These are phyloP conservation scores for Cinnamomum micranthum DNA, from an alignment of 164 flowering plant species.

Conservation along the genomic window DNA sequence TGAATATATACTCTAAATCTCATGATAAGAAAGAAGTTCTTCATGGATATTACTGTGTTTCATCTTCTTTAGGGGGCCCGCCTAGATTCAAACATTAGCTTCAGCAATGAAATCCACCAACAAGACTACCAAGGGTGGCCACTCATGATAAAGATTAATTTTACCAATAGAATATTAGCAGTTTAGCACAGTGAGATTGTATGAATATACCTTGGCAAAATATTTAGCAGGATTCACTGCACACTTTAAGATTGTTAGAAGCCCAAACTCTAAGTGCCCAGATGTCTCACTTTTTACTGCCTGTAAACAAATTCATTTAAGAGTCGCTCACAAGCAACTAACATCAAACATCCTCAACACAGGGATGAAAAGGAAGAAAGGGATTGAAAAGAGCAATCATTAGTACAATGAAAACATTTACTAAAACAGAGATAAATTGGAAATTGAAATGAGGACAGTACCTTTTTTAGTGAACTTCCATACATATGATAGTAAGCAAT, in stretches of 20 bases:
- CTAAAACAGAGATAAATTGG: no score
- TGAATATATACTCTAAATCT: no score
- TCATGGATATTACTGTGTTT: no score
- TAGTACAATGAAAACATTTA: no score
- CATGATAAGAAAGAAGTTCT: no score
- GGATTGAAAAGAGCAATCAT: background rate
- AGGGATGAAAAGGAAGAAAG: background rate
- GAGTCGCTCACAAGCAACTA: background rate
- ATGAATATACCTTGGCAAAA: slow-evolving; percentile 58
- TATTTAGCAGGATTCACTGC: slow-evolving; percentile 60
- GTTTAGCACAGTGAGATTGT: background rate
- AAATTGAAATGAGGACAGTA: slow-evolving; percentile 9
- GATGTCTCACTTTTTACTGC: slow-evolving; percentile 76
- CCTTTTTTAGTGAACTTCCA: slow-evolving; percentile 59
- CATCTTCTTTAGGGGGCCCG: no score
- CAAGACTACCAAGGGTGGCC: background rate
- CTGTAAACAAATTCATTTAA: slow-evolving; percentile 28
- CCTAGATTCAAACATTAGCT: background rate
- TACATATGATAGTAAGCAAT: slow-evolving; percentile 40
- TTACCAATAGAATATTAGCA: background rate
- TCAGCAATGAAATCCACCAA: background rate
- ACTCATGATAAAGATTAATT: background rate
- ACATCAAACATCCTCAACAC: background rate
- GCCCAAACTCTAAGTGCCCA: slow-evolving; percentile 50
- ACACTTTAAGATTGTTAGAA: slow-evolving; percentile 55